Base-by-base conservation (phyloP, 176 grass and related monocot species). In the Themeda triandra region DNA sequence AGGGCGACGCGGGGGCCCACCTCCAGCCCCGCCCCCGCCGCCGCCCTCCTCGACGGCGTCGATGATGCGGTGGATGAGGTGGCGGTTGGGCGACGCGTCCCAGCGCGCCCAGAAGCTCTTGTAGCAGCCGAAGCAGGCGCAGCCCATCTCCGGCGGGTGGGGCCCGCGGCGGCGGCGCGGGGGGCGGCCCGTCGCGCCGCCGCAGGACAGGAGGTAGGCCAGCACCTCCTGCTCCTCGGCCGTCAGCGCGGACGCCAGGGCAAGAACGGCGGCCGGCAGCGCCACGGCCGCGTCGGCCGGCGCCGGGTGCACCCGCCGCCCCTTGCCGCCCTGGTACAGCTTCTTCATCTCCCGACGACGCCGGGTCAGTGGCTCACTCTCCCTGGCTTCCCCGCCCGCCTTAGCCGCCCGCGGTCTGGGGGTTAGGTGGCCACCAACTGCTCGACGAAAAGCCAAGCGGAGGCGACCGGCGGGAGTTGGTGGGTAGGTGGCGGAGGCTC, bases 31-130 rank as follows among this genome's bases (percentile, higher is more conserved):
- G n/a, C n/a, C n/a, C n/a, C n/a, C n/a, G n/a, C n/a, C n/a, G n/a
- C n/a, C 69, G 12, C 69, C 78, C 21, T 90, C 95, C 88, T 98
- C 92, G 30, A 95, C 95, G 69, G 93, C 91, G 80, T 98, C 95
- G 87, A 98, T 93, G 89, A 98, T 95, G 83, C 66, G 80, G 83
- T 98, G 92, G 71, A 98, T 98, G 77, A 98, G 78, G 54, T 97
- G 90, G 82, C 92, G 84, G 75, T 97, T 97, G 53, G 95, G 92
- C 37, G 95, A 97, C 14, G 95, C 90, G 73, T 97, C 95, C 95
- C 95, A 97, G 56, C 90, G 84, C 54, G 90, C 95, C 95, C 95
- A 97, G 90, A 92, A 97, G 86, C 88, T 91, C 95, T 98, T 98
- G 89, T 98, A 98, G 88, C 95, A 98, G 35, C 88, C 76, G 87